phyloP scores from a whole-genome alignment of 352 stramenopile species.

The Phytophthora pisi region DNA sequence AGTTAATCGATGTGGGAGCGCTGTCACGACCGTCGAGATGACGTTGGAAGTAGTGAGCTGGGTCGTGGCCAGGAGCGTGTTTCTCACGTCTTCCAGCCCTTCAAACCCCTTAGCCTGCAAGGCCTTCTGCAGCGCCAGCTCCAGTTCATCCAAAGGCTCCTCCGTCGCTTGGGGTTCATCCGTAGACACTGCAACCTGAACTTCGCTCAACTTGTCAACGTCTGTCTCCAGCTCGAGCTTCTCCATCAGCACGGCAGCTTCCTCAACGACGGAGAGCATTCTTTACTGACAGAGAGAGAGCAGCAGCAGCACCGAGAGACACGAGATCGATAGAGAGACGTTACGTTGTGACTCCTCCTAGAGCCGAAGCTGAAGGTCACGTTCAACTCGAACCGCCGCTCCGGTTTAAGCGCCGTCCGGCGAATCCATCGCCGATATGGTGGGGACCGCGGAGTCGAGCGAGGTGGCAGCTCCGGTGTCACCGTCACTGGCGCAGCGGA shows the following conservation, averaged over 20 bases:
- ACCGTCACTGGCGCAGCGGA: constrained; percentile 26
- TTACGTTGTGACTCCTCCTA: constrained; percentile 17
- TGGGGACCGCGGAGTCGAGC: constrained; percentile 1
- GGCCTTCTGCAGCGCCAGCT: constrained; percentile 40
- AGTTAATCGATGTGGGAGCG: constrained; percentile 15
- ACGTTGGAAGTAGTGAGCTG: constrained; percentile 72
- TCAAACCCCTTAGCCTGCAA: constrained; percentile 44
- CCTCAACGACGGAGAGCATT: constrained; percentile 14
- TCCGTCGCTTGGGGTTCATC: constrained; percentile 3
- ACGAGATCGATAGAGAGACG: constrained; percentile 1
- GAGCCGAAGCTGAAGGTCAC: constrained; percentile 6
- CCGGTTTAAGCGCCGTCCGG: constrained; percentile 26
- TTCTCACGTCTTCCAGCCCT: constrained; percentile 39
- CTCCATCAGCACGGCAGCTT: constrained; percentile 2
- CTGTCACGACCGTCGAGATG: constrained; percentile 67
- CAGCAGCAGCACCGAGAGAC: neutral
- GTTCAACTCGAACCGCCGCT: constrained; percentile 22
- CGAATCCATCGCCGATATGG: constrained; percentile 28
- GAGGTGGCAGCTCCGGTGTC: neutral
- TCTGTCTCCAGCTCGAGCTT: neutral
- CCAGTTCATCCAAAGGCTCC: constrained; percentile 21
- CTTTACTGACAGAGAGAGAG: neutral
- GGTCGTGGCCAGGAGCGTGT: constrained; percentile 54
- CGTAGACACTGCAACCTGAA: neutral
- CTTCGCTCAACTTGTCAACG: constrained; percentile 1